Conservation (phyloP, 768 basidiomycete genomes). For the Xerocomellus amylosporus region DNA sequence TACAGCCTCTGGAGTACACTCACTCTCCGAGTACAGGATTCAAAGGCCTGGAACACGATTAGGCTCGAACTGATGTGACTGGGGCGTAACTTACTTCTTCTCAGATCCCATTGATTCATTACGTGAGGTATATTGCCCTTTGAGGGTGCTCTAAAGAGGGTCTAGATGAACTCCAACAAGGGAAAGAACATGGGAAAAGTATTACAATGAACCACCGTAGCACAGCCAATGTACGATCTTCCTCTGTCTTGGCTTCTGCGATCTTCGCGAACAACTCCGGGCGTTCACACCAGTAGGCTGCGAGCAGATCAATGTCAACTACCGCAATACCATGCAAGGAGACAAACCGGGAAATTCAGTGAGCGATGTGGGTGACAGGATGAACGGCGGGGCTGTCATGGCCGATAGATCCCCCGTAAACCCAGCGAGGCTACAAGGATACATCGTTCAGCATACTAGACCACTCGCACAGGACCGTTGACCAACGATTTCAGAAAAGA, state of each 20-base stretch:
- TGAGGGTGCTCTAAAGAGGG: conserved; percentile 70
- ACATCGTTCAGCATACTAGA: conserved; percentile 1
- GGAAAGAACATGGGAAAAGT: not conserved
- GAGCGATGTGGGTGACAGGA: conserved; percentile 85
- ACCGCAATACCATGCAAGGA: not conserved
- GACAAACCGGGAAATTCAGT: conserved; percentile 85
- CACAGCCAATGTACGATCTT: conserved; percentile 76
- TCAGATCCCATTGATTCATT: conserved; percentile 96
- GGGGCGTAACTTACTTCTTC: conserved; percentile 73
- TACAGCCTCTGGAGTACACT: conserved; percentile 29
- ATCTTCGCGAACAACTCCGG: conserved; percentile 88
- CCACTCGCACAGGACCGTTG: not conserved
- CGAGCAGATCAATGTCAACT: conserved; percentile 3
- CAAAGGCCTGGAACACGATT: conserved; percentile 59
- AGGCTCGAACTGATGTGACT: conserved; percentile 8
- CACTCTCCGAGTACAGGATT: conserved; percentile 95
- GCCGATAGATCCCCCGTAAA: conserved; percentile 87
- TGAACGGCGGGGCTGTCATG: conserved; percentile 86
- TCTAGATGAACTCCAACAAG: conserved; percentile 2
- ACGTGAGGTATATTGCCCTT: conserved; percentile 91
- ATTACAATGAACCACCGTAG: conserved; percentile 90
- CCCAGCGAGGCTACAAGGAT: conserved; percentile 62
- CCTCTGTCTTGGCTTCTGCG: conserved; percentile 67
- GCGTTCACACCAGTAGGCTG: conserved; percentile 97
- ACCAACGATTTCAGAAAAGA: conserved; percentile 88